Conservation (phyloP, 2,329 filamentous ascomycete species). For the Claviceps fusiformis region DNA sequence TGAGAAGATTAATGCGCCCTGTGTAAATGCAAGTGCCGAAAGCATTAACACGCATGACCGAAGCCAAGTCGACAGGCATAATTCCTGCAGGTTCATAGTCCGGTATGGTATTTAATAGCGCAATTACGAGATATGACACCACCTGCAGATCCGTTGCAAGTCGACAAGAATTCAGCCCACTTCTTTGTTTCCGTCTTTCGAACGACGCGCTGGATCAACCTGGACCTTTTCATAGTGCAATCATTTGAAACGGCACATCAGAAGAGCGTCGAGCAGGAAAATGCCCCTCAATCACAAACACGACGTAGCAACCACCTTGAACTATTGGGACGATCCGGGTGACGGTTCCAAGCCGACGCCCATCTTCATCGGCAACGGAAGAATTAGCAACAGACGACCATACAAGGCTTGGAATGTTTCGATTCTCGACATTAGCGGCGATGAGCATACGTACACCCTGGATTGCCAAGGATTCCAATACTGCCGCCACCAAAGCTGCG, state of each 20-base stretch:
- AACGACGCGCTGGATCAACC: neutral
- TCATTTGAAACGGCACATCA: neutral
- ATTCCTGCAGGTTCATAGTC: neutral
- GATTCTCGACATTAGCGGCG: slow-evolving; percentile 25
- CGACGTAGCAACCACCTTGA: slow-evolving; percentile 22
- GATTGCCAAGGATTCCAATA: slow-evolving; percentile 29
- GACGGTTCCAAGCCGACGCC: slow-evolving; percentile 28
- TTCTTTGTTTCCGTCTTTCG: neutral
- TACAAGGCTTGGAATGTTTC: slow-evolving; percentile 29
- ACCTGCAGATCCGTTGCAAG: neutral
- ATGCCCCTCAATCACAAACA: neutral
- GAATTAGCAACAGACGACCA: slow-evolving; percentile 17
- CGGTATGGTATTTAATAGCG: neutral
- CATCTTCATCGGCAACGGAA: slow-evolving; percentile 16
- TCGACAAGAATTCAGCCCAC: neutral
- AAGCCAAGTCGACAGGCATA: neutral
- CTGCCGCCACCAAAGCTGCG: slow-evolving; percentile 15
- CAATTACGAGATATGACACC: neutral
- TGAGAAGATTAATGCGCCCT: no score
- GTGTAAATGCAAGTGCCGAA: no score
- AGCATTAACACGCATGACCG: neutral
- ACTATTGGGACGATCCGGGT: slow-evolving; percentile 27
- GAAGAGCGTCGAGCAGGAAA: neutral
- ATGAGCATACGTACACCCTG: slow-evolving; percentile 25
- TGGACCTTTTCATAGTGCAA: neutral